These are phyloP conservation scores for Eucalyptus cloeziana DNA, from an alignment of 345 rosid genomes.

Conservation along the genomic window DNA sequence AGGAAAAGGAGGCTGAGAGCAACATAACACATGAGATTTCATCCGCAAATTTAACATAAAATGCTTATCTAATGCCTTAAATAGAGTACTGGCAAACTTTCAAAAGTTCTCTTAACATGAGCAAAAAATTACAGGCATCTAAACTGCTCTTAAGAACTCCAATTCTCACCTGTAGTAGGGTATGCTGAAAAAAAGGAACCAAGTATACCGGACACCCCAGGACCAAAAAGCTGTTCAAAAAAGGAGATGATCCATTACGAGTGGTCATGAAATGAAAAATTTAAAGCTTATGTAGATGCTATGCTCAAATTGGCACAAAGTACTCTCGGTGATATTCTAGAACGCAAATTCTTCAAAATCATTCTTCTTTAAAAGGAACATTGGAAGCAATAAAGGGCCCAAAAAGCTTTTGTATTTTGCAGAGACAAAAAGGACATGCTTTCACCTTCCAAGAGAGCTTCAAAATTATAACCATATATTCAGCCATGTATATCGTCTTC, in stretches of 20 bases:
- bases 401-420: neutral
- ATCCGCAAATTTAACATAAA: neutral
- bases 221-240: slow-evolving; percentile 73
- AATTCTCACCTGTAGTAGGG: slow-evolving; percentile 78
- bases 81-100: neutral
- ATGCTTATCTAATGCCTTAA: neutral
- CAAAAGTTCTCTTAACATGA: neutral
- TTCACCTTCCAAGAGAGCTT: neutral
- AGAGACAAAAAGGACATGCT: neutral
- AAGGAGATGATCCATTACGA: neutral
- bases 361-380: neutral
- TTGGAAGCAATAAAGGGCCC: neutral
- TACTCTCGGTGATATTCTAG: neutral
- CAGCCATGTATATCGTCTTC: neutral
- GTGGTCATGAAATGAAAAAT: neutral
- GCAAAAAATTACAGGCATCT: neutral
- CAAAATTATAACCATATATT: neutral
- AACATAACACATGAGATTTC: neutral
- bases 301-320: neutral
- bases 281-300: neutral
- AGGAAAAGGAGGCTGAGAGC: slow-evolving; percentile 74
- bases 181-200: slow-evolving; percentile 87
- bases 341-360: neutral
- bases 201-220: slow-evolving; percentile 77
- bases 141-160: neutral